Conservation (phyloP, 768 basidiomycete species). For the Flagelloscypha sp. region DNA sequence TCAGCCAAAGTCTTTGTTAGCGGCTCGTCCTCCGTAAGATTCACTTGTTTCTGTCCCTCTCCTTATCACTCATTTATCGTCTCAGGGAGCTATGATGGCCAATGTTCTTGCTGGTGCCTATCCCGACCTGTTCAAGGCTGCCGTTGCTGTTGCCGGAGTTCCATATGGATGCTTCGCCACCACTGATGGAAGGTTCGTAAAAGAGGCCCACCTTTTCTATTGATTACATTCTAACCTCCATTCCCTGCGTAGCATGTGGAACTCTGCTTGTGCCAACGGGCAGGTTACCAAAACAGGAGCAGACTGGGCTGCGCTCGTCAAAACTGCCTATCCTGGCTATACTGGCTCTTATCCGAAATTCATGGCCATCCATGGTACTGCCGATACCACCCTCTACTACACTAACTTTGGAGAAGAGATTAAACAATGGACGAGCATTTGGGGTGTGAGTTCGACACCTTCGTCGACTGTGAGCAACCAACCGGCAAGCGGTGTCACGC, state of each 20-base stretch:
- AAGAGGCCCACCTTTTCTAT: no score
- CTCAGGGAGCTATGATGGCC: no score
- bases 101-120: conserved; percentile 46
- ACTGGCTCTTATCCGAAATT: conserved; percentile 42
- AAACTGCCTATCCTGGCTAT: conserved; percentile 42
- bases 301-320: conserved; percentile 42
- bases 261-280: conserved; percentile 37
- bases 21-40: conserved; percentile 43
- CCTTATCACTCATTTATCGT: no score
- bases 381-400: conserved; percentile 42
- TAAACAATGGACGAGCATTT: conserved; percentile 51
- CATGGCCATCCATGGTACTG: conserved; percentile 49
- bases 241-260: no score
- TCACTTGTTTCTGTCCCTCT: no score
- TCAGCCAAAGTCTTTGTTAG: conserved; percentile 44
- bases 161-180: conserved; percentile 48
- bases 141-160: conserved; percentile 42
- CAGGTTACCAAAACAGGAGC: conserved; percentile 33
- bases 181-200: no score
- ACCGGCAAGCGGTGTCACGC: conserved; percentile 38
- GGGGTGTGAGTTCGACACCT: conserved; percentile 35
- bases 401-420: conserved; percentile 43
- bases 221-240: no score
- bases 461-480: conserved; percentile 29
- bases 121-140: conserved; percentile 45